Evolutionary conservation across 2,329 filamentous ascomycete species (phyloP).

Genomic region (Cladophialophora chaetospira): DNA sequence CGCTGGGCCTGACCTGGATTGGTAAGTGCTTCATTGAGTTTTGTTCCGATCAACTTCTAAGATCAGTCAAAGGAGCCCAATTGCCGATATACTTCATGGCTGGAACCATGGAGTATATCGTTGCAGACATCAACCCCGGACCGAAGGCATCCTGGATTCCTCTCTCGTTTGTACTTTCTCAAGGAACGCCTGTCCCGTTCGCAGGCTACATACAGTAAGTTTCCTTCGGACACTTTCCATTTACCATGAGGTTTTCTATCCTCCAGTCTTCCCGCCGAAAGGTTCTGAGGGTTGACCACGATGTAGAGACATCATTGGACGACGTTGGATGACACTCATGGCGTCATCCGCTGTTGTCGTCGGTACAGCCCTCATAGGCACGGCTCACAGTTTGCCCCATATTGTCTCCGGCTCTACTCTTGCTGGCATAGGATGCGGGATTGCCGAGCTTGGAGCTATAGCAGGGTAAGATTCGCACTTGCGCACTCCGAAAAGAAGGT

Average conservation of each 20-base stretch:
- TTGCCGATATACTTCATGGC: conserved; percentile 7
- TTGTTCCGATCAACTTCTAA: too few species aligned
- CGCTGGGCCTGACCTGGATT: too few species aligned
- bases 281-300: too few species aligned
- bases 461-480: not conserved
- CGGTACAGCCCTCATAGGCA: not conserved
- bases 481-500: not conserved
- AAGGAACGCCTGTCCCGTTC: conserved; percentile 1
- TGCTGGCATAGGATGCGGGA: not conserved
- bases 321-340: not conserved
- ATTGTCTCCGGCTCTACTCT: not conserved
- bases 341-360: not conserved
- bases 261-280: too few species aligned
- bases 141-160: not conserved
- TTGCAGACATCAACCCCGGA: not conserved
- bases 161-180: not conserved
- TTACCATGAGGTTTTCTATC: too few species aligned
- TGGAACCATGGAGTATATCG: not conserved
- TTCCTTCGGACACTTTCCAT: too few species aligned
- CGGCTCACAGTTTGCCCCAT: not conserved
- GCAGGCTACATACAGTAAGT: conserved; percentile 9
- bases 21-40: too few species aligned
- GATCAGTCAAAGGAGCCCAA: not conserved
- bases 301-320: conserved; percentile 10
- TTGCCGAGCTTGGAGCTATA: not conserved